A percentile compares a stretch with the other conserved stretches of the same genome.
These are phyloP conservation scores for Pichia manshurica DNA, from an alignment of 805 yeast species.

Conservation along the genomic window DNA sequence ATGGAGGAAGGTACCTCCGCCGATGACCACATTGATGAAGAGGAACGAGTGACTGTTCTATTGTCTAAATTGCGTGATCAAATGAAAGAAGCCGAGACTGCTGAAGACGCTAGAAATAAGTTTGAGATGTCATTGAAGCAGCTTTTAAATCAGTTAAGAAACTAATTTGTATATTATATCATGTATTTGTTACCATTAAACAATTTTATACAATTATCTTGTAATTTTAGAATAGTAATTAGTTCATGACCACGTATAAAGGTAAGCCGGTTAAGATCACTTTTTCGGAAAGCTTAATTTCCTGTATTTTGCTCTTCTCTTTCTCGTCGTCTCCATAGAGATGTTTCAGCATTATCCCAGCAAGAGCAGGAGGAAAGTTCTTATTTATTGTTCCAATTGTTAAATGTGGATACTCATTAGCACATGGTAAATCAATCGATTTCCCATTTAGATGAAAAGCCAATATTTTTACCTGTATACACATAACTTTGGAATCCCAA, in stretches of 20 bases:
- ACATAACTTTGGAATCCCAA: slow-evolving; percentile 47
- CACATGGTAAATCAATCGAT: slow-evolving; percentile 19
- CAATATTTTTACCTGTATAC: slow-evolving; percentile 43
- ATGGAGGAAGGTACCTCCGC: slow-evolving; percentile 6
- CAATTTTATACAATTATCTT: too few relatives aligned
- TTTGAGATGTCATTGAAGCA: background rate
- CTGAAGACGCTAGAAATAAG: background rate
- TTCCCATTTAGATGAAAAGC: slow-evolving; percentile 10
- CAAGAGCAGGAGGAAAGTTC: slow-evolving; percentile 42
- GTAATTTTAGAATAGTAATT: background rate
- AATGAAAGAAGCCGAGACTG: background rate
- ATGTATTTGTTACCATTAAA: background rate
- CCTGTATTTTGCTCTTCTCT: slow-evolving; percentile 8
- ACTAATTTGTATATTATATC: background rate
- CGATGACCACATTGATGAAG: too few relatives aligned
- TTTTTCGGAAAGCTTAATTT: slow-evolving; percentile 14
- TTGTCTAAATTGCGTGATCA: background rate
- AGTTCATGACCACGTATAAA: slow-evolving; percentile 15
- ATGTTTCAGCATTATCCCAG: slow-evolving; percentile 37
- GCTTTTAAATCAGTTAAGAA: background rate
- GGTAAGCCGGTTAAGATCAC: slow-evolving; percentile 15
- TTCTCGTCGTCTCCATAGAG: slow-evolving; percentile 19
- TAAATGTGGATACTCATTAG: slow-evolving; percentile 54
- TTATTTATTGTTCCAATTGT: slow-evolving; percentile 59
- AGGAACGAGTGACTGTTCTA: background rate